Base-by-base conservation (phyloP, 192 early-diverging fungal species). In the Backusella morwellensis region DNA sequence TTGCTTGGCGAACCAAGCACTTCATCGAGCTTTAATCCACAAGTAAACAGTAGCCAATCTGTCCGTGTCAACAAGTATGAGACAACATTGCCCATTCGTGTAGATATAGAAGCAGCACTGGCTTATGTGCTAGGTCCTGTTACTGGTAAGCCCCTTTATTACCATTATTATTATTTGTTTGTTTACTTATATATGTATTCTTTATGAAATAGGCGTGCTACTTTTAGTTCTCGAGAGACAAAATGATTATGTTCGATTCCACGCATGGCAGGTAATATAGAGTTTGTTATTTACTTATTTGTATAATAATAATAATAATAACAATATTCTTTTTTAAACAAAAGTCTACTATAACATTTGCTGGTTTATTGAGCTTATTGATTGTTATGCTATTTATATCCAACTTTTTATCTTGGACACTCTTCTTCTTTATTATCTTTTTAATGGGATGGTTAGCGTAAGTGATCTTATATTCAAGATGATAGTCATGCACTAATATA, bases 21-120 rank as follows among this genome's bases (percentile, higher is more conserved):
- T 47, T 69, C 81, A 76, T 81, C 77, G 9, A 83, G 78, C 9
- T 70, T 69, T 69, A 66, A 71, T 36, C 47, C 71, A 74, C 44
- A 38, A 42, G 29, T 59, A 66, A n/a, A 35, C 26, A 14, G 36
- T 42, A 26, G 54, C 69, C 73, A 76, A 47, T 75, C 77, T 66
- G 41, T 80, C 50, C 85, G 92, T 34, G 90, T 95, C n/a, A 95
- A 93, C 79, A 92, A 93, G 75, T 95, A 93, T 77, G 92, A 95
- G 70, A 95, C 94, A 23, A 84, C 79, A 42, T 80, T 93, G 50
- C 82, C 88, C 23, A 82, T 92, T 50, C 87, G 93, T 15, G 86
- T 92, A 44, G 93, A 95, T 80, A 86, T 94, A 68, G 92, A 93
- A 83, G 92, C 94, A 3, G 87, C 91, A 26, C 71, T 91, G 54